Evolutionary conservation across 108 stramenopile species (phyloP).

Genomic region (Nitzschia sp.): DNA sequence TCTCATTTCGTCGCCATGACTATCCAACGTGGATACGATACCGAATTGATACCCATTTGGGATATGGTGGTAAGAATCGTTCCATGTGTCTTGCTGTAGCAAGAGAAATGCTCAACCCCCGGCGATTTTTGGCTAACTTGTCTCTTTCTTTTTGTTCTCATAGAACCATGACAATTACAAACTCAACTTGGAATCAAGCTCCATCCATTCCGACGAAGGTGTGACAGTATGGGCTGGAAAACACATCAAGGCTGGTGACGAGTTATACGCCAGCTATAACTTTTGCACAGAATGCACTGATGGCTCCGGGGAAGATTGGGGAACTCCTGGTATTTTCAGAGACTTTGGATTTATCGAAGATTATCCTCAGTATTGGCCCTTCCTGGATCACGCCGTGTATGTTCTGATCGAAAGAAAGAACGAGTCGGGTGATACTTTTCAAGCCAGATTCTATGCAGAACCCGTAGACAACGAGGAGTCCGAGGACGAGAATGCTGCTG

Average conservation of each 20-base stretch:
- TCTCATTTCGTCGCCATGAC: slow-evolving; percentile 2
- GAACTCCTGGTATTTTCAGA: slow-evolving; percentile 30
- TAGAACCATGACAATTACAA: slow-evolving; percentile 51
- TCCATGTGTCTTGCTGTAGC: too few species aligned
- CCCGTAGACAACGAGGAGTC: too few species aligned
- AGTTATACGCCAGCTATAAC: slow-evolving; percentile 4
- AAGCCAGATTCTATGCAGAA: neutral
- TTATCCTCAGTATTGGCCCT: slow-evolving; percentile 22
- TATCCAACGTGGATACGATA: slow-evolving; percentile 20
- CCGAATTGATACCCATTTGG: slow-evolving; percentile 50
- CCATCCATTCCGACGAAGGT: slow-evolving; percentile 3
- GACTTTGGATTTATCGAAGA: slow-evolving; percentile 38
- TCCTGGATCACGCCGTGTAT: neutral
- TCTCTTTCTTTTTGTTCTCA: too few species aligned
- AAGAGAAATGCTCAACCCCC: too few species aligned
- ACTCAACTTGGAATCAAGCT: slow-evolving; percentile 23
- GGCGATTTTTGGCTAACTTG: too few species aligned
- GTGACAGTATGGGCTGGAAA: neutral
- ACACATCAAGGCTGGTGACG: slow-evolving; percentile 3
- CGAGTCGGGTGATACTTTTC: neutral
- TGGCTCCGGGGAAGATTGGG: slow-evolving; percentile 6
- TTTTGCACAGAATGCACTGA: slow-evolving; percentile 14
- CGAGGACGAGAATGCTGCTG: too few species aligned
- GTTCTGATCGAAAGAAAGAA: neutral
- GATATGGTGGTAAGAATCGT: too few species aligned